Evolutionary conservation across 1,139 yeast species (phyloP).

Genomic region (Zygosaccharomyces sapae): DNA sequence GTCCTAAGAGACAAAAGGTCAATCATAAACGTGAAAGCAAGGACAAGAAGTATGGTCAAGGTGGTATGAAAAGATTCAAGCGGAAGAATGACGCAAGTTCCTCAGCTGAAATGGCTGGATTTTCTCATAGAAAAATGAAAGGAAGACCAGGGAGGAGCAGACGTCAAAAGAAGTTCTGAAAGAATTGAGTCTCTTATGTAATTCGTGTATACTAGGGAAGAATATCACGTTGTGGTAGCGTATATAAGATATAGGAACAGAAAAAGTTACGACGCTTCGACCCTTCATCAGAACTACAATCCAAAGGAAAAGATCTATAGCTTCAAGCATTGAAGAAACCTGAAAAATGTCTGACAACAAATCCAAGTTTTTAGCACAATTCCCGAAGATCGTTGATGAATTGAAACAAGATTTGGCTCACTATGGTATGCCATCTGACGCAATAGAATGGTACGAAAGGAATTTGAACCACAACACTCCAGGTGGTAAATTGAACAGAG

Average conservation of each 20-base stretch:
- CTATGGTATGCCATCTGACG: constrained; percentile 84
- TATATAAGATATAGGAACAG: too few species aligned
- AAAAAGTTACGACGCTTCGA: too few species aligned
- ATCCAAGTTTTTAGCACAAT: constrained; percentile 64
- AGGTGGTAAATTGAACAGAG: constrained; percentile 96
- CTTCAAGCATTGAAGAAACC: too few species aligned
- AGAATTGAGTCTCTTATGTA: background rate
- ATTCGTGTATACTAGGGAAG: constrained; percentile 1
- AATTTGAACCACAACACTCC: constrained; percentile 83
- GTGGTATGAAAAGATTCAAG: constrained; percentile 72
- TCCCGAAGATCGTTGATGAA: constrained; percentile 77
- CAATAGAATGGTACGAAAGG: constrained; percentile 77
- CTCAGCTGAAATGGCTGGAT: constrained; percentile 65
- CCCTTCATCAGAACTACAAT: too few species aligned
- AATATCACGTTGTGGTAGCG: constrained; percentile 7
- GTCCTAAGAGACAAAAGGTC: constrained; percentile 45
- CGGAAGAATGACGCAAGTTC: constrained; percentile 74
- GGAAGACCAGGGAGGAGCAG: constrained; percentile 78
- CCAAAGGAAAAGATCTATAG: too few species aligned
- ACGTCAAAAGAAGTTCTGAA: constrained; percentile 38
- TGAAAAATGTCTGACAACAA: constrained; percentile 35
- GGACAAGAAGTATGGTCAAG: constrained; percentile 63
- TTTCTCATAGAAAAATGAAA: constrained; percentile 54
- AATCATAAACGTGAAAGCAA: constrained; percentile 65
- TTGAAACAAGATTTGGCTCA: constrained; percentile 56